Conservation (phyloP, 495 filamentous ascomycete species). For the Neurospora sp. region DNA sequence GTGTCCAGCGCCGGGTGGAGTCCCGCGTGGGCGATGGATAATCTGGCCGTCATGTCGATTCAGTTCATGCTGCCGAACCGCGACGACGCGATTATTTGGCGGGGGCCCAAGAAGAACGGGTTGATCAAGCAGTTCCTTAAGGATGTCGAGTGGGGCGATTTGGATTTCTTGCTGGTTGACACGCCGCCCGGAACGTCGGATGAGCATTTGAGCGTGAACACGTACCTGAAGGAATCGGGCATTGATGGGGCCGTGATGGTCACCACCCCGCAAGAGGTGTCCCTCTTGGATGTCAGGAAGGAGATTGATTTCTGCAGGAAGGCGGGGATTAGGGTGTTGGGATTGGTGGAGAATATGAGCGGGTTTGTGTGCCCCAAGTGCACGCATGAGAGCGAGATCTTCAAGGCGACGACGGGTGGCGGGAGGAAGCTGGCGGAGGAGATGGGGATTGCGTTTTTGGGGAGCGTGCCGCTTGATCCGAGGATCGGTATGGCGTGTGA, state of each 20-base stretch:
- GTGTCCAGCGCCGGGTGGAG: constrained; percentile 72
- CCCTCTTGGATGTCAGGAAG: constrained; percentile 83
- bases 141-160: constrained; percentile 93
- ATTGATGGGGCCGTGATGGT: constrained; percentile 90
- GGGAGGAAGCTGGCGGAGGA: constrained; percentile 70
- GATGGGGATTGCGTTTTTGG: constrained; percentile 77
- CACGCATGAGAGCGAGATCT: constrained; percentile 71
- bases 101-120: constrained; percentile 96
- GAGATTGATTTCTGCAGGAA: constrained; percentile 97
- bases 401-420: constrained; percentile 84
- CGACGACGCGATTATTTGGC: constrained; percentile 93
- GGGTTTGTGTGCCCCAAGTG: constrained; percentile 93
- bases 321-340: constrained; percentile 78
- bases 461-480: constrained; percentile 86
- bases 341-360: constrained; percentile 95
- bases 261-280: constrained; percentile 93
- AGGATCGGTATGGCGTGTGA: constrained; percentile 93
- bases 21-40: constrained; percentile 88
- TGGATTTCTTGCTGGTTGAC: constrained; percentile 89
- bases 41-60: constrained; percentile 87
- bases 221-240: constrained; percentile 73
- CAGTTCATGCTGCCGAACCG: constrained; percentile 94
- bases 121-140: constrained; percentile 95
- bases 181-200: constrained; percentile 93
- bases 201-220: constrained; percentile 88